phyloP scores from a whole-genome alignment of 495 filamentous ascomycete species.

The Talaromyces proteolyticus region DNA sequence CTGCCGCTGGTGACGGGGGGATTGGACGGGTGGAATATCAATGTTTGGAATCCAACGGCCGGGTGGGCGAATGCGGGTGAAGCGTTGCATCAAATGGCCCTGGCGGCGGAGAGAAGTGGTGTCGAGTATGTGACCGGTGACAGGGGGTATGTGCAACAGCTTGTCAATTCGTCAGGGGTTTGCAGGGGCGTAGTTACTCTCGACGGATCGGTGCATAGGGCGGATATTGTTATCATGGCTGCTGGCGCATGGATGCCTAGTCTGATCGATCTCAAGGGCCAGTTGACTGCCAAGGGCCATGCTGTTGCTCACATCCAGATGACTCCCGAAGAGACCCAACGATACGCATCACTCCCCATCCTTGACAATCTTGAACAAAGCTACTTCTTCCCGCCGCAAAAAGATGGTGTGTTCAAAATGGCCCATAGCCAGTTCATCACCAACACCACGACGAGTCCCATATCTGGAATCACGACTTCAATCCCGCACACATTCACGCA shows the following conservation, averaged over 20 bases:
- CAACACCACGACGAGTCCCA: not conserved
- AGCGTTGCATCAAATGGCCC: constrained; percentile 21
- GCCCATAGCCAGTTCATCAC: constrained; percentile 4
- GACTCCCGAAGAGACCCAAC: constrained; percentile 12
- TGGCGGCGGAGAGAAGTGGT: constrained; percentile 13
- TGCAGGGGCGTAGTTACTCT: constrained; percentile 24
- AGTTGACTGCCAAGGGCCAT: constrained; percentile 21
- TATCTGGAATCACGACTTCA: constrained; percentile 12
- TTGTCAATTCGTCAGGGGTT: constrained; percentile 13
- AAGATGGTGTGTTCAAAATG: constrained; percentile 3
- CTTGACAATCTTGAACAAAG: constrained; percentile 2
- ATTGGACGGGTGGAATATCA: constrained; percentile 21
- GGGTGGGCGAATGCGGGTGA: constrained; percentile 20
- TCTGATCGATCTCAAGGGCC: constrained; percentile 25
- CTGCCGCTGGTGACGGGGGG: constrained; percentile 19
- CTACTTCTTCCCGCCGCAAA: constrained; percentile 3
- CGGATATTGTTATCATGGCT: constrained; percentile 24
- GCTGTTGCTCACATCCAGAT: constrained; percentile 21
- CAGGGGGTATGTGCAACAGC: constrained; percentile 13
- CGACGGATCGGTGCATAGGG: constrained; percentile 24
- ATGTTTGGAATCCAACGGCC: constrained; percentile 24
- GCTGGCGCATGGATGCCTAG: constrained; percentile 28
- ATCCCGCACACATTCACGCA: constrained; percentile 12
- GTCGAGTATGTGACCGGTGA: constrained; percentile 23
- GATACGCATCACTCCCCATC: constrained; percentile 9